Evolutionary conservation across 768 basidiomycete species (phyloP).

Genomic region (Cantharellus cinnabarinus): DNA sequence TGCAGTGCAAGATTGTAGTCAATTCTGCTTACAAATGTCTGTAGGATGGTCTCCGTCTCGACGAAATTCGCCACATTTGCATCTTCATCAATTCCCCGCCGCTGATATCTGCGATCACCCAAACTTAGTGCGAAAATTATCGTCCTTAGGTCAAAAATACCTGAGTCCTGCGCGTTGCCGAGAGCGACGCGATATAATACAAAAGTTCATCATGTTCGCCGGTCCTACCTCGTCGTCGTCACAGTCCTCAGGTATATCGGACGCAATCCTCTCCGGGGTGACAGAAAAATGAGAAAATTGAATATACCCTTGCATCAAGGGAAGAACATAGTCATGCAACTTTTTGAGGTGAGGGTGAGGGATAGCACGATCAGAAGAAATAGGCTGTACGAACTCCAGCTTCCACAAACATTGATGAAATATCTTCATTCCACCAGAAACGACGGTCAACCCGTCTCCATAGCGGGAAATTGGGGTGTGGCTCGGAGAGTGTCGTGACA

Average conservation of each 20-base stretch:
- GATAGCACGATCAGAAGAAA: background rate
- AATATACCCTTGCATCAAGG: constrained; percentile 86
- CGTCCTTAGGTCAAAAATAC: constrained; percentile 22
- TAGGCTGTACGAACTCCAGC: constrained; percentile 39
- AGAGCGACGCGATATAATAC: constrained; percentile 69
- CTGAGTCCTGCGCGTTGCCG: constrained; percentile 79
- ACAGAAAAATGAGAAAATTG: constrained; percentile 43
- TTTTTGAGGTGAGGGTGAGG: constrained; percentile 13
- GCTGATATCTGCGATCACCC: constrained; percentile 24
- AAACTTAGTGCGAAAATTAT: no score
- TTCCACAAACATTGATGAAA: constrained; percentile 68
- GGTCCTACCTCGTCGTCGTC: background rate
- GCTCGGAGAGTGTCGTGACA: constrained; percentile 43
- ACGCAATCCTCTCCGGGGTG: constrained; percentile 9
- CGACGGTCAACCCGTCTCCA: constrained; percentile 80
- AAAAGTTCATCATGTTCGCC: constrained; percentile 36
- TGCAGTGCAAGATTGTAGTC: background rate
- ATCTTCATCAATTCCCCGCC: constrained; percentile 83
- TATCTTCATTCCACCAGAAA: constrained; percentile 94
- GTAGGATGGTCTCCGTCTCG: constrained; percentile 78
- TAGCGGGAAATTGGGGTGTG: constrained; percentile 56
- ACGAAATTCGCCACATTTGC: constrained; percentile 93
- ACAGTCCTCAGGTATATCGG: constrained; percentile 2
- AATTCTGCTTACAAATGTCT: constrained; percentile 39
- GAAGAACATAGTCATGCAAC: constrained; percentile 70